Base-by-base conservation (phyloP, 2,329 filamentous ascomycete species). In the Coniella vitis region DNA sequence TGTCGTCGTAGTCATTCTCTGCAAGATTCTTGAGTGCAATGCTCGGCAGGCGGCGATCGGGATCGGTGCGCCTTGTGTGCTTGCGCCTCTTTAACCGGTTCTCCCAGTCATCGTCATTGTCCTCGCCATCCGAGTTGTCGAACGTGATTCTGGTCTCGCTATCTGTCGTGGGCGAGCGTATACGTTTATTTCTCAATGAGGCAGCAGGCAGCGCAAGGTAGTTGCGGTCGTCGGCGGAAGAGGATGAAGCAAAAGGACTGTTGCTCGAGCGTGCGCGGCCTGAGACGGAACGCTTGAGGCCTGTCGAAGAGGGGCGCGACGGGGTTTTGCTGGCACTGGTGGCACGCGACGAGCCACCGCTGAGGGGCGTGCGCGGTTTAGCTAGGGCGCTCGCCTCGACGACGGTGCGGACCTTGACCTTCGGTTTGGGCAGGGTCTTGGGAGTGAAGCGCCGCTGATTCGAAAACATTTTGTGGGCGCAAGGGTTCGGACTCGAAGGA, bases 51-150 rank as follows among this genome's bases (percentile, higher is more conserved):
- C 65, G 65, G 54, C 74, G 71, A 49, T 71, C 74, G 5, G 69
- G 61, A 56, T 80, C 75, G 36, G 69, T 60, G 34, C 52, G 62
- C 60, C 37, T 35, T 42, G 54, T 55, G 31, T 60, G 61, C 55
- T 73, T 74, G 55, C 71, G 66, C 51, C 73, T 66, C 66, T 79
- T 78, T 40, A 76, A 60, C 17, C 53, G 50, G 10, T 62, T 69
- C 61, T 71, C 70, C 69, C 76, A 79, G 51, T 69, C 67, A 43
- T 75, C 72, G 53, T 75, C 73, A 46, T 75, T 74, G 36, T 74
- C 73, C 44, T 68, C 74, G 44, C 67, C 71, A 48, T 77, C 73
- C 43, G 71, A 73, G 53, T 72, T 69, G 53, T 72, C 74, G 51
- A 75, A 76, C 47, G 72, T 68, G 55, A 76, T 65, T 44, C 69